Evolutionary conservation across 257 asterid genomes (phyloP).

Genomic region (Nicotiana benthamiana): DNA sequence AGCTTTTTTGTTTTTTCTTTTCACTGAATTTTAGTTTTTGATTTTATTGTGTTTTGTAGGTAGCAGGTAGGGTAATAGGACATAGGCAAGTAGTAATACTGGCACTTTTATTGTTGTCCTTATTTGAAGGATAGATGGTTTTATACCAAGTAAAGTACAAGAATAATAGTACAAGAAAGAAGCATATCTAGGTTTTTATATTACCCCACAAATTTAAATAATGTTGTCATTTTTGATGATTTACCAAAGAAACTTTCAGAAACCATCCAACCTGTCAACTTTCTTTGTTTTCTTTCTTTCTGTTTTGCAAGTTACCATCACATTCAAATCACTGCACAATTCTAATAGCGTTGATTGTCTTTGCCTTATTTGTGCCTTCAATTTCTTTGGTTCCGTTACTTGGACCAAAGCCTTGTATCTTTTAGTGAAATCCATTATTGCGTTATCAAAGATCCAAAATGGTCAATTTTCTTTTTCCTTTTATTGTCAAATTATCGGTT

Average conservation of each 20-base stretch:
- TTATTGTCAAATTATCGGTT: background rate
- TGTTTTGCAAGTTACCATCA: background rate
- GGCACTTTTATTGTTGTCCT: constrained; percentile 9
- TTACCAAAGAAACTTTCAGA: constrained; percentile 15
- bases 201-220: constrained; percentile 1
- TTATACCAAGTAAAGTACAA: background rate
- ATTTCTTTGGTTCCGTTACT: background rate
- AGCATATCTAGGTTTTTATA: background rate
- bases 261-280: constrained; percentile 3
- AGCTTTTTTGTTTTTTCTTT: constrained; percentile 5
- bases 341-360: background rate
- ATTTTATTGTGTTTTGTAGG: constrained; percentile 10
- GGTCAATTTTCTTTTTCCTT: background rate
- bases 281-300: background rate
- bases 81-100: background rate
- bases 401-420: background rate
- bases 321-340: background rate
- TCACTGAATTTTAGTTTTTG: constrained; percentile 1
- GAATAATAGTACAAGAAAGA: background rate
- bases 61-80: constrained; percentile 5
- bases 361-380: background rate
- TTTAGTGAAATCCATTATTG: background rate
- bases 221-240: background rate
- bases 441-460: background rate
- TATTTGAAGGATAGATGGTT: constrained; percentile 1